Conservation (phyloP, 371 early-diverging fungal genomes). For the Dipsacomyces acuminosporus region DNA sequence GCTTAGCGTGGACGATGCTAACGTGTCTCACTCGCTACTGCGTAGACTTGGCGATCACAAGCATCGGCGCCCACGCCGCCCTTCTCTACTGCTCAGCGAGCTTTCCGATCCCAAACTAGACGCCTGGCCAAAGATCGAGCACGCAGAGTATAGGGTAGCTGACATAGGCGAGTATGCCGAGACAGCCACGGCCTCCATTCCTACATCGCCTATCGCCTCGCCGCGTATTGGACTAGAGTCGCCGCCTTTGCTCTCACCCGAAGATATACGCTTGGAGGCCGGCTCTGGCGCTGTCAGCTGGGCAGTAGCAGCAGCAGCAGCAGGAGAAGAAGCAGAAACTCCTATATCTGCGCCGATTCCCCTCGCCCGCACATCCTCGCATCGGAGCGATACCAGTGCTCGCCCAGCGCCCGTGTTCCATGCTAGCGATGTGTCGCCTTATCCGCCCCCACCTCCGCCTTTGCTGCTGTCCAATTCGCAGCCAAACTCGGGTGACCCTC, state of each 20-base stretch:
- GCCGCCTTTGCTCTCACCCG: background rate
- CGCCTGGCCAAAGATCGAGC: background rate
- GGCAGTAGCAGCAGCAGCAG: background rate
- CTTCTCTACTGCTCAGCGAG: too few species aligned
- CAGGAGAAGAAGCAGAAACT: background rate
- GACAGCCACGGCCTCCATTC: background rate
- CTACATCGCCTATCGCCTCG: background rate
- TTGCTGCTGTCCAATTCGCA: background rate
- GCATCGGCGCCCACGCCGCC: background rate
- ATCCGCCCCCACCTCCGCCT: slow-evolving; percentile 15
- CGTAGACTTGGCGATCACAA: slow-evolving; percentile 1
- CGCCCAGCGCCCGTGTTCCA: slow-evolving; percentile 9
- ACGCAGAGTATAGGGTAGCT: background rate
- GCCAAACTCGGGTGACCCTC: too few species aligned
- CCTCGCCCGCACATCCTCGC: background rate
- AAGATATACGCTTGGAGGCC: too few species aligned
- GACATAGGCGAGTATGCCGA: background rate
- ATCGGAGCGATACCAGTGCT: background rate
- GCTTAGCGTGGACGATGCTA: slow-evolving; percentile 9
- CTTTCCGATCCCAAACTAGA: background rate
- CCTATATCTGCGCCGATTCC: too few species aligned
- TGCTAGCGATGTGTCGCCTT: slow-evolving; percentile 10
- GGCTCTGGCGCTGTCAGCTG: too few species aligned
- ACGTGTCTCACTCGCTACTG: background rate
- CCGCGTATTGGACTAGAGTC: background rate